These are phyloP conservation scores for Penicillium brasilianum DNA, from an alignment of 2,329 filamentous ascomycete species.

Conservation along the genomic window DNA sequence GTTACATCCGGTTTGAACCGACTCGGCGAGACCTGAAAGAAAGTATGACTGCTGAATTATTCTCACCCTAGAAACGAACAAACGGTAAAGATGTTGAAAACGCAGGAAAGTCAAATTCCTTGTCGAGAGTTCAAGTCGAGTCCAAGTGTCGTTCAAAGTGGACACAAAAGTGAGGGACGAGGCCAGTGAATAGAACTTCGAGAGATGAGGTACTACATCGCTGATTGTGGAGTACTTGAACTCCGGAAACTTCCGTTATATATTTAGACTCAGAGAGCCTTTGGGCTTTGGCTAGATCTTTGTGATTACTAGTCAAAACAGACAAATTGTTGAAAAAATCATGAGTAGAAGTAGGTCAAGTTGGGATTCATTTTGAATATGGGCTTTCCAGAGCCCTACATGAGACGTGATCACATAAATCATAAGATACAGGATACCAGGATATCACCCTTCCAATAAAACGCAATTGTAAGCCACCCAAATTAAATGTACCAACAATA, in stretches of 20 bases:
- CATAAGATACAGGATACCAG: background rate
- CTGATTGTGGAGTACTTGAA: too few species aligned
- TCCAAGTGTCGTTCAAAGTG: too few species aligned
- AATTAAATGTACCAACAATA: background rate
- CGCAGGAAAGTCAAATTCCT: too few species aligned
- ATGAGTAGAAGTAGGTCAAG: background rate
- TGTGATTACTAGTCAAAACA: background rate
- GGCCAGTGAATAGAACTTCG: too few species aligned
- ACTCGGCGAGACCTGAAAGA: background rate
- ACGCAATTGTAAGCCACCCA: background rate
- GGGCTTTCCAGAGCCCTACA: slow-evolving; percentile 1
- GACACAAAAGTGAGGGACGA: too few species aligned
- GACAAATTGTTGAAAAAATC: background rate
- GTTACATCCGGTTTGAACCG: background rate
- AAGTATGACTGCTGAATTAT: background rate
- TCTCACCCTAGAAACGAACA: background rate
- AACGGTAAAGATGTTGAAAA: background rate
- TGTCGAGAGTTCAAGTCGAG: too few species aligned
- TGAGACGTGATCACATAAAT: slow-evolving; percentile 10
- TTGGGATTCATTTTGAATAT: background rate
- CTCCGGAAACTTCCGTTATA: too few species aligned
- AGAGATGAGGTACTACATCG: too few species aligned
- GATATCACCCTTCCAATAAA: background rate
- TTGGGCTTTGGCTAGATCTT: background rate
- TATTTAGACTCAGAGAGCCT: too few species aligned